Base-by-base conservation (phyloP, 2,329 filamentous ascomycete genomes). In the Scedosporium aurantiacum region DNA sequence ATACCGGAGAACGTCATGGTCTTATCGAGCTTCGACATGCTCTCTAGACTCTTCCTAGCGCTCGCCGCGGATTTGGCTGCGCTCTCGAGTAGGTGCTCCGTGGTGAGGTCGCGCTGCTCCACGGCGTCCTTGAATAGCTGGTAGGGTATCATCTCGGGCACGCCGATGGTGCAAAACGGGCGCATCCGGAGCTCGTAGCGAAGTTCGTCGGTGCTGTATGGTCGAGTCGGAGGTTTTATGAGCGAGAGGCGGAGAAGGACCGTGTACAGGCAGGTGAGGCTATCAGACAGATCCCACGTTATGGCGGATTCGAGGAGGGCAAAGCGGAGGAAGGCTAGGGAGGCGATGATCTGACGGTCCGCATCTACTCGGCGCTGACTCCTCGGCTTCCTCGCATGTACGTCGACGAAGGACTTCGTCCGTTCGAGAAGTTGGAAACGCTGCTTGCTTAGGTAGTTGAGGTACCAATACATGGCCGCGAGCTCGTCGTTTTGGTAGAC, bases 171-270 rank as follows among this genome's bases (percentile, higher is more conserved):
- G 1, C 87, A 77, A 68, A 95, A 96, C 0, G 91, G 90, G 68
- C 88, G 89, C 90, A 96, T 94, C 63, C 92, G 88, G 8, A 95
- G 75, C 66, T 94, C 88, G 71, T 94, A 92, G 12, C 90, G 85
- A 4, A 91, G 75, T 37, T 78, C 73, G 62, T 88, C 82, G 16
- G 81, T 82, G 62, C 85, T 83, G 70, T 91, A 95, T 0, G 87
- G 85, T 1, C 83, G 76, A 0, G 72, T 71, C 4, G 78, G 82
- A 0, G 74, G 62, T 58, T 77, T 73, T 66, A 91, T 66, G 63
- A 85, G 69, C 27, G 72, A 67, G 5, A 88, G 77, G 7, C 88
- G 85, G 28, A 78, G 71, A 1, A 94, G 76, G 1, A 85, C 77
- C 0, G 82, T 82, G 72, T 91, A 93, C 21, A 96, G 76, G 56